Evolutionary conservation across 2,329 filamentous ascomycete species (phyloP), one percentile per base, ranked within the genome.

Genomic region (Coniochaeta ligniaria): DNA sequence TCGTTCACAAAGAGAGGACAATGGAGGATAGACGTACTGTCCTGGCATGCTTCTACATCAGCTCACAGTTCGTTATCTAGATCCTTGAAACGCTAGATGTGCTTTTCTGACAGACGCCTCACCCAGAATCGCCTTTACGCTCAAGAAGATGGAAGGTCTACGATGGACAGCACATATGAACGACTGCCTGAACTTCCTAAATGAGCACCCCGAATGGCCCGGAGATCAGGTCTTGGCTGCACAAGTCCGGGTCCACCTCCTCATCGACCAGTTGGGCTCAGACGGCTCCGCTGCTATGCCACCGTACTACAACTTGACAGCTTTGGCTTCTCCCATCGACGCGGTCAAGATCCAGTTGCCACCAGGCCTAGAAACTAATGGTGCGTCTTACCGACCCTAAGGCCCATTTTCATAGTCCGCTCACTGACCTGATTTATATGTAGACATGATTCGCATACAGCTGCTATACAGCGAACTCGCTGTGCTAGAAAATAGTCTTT

Each of bases 121-220:
- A 26, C 20, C 17, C 38, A 68, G 60, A 55, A 68, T 68, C 4
- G 66, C 70, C 3, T 65, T 67, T 4, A 62, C 66, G 7, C 71
- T 82, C 16, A 77, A 76, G 26, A 77, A 78, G 54, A 74, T 78
- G 57, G 82, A 86, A 59, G 66, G 76, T 1, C 72, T 87, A 57
- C 75, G 73, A 2, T 89, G 85, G 85, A 85, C 79, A 0, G 65
- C 78, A 1, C 78, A 85, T 58, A 79, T 88, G 74, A 83, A 86
- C 33, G 83, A 86, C 38, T 83, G 78, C 38, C 71, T 87, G 1
- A 69, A 75, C 5, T 64, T 75, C 1, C 71, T 88, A 0, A 71
- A 74, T 5, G 71, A 76, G 17, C 71, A 75, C 1, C 75, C 74
- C 8, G 80, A 85, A 60, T 74, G 74, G 26, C 72, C 76, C 0